These are phyloP conservation scores for Pythium utonaiense DNA, from an alignment of 352 stramenopile species.

Conservation along the genomic window DNA sequence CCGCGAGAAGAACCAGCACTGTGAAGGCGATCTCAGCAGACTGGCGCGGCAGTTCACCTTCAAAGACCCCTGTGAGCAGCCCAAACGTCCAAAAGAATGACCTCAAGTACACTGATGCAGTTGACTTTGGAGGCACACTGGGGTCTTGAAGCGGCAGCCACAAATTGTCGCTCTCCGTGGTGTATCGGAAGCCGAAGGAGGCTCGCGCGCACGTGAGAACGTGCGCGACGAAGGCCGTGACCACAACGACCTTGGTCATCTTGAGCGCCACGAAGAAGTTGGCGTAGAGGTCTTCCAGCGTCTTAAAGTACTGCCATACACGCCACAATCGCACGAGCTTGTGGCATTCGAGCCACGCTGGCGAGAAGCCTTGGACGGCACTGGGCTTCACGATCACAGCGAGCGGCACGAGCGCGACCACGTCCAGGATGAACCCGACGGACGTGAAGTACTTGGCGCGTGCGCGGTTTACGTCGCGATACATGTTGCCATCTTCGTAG, in stretches of 20 bases:
- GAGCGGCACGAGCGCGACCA: slow-evolving; percentile 37
- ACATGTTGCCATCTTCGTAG: slow-evolving; percentile 52
- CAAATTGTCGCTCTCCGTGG: slow-evolving; percentile 17
- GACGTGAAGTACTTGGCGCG: slow-evolving; percentile 42
- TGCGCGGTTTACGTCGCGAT: slow-evolving; percentile 35
- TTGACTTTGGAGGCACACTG: not conserved
- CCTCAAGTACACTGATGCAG: slow-evolving; percentile 26
- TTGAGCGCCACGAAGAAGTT: slow-evolving; percentile 52
- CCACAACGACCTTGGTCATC: slow-evolving; percentile 40
- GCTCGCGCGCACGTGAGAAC: slow-evolving; percentile 44
- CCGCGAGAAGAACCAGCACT: slow-evolving; percentile 39
- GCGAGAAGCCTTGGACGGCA: not conserved
- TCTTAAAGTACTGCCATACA: slow-evolving; percentile 37
- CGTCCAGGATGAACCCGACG: slow-evolving; percentile 38
- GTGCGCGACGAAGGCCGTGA: slow-evolving; percentile 40
- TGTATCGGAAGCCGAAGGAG: slow-evolving; percentile 28
- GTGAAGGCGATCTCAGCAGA: slow-evolving; percentile 47
- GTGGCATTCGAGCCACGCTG: slow-evolving; percentile 44
- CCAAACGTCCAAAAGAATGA: slow-evolving; percentile 55
- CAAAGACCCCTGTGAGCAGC: slow-evolving; percentile 48
- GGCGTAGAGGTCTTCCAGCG: slow-evolving; percentile 52
- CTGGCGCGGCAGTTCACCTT: slow-evolving; percentile 37
- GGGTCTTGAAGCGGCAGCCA: slow-evolving; percentile 20
- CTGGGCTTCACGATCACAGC: slow-evolving; percentile 21
- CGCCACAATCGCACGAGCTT: slow-evolving; percentile 50